A percentile compares a stretch with the other conserved stretches of the same genome.
phyloP scores from a whole-genome alignment of 768 basidiomycete species.

The Leccinum broughii region DNA sequence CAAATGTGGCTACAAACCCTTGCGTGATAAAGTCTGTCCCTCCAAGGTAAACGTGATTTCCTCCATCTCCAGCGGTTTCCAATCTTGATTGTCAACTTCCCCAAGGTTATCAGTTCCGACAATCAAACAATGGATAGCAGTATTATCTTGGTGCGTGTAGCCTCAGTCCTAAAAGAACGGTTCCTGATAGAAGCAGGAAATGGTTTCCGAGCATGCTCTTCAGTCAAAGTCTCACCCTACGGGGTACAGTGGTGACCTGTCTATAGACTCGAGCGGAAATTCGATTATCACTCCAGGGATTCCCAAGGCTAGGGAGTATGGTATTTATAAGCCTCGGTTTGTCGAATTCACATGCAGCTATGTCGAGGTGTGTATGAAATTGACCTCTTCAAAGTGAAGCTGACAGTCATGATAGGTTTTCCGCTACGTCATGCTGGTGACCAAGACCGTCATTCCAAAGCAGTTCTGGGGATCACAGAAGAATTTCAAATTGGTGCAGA shows the following conservation, averaged over 20 bases:
- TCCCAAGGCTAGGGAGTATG: slow-evolving; percentile 48
- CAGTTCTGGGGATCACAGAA: slow-evolving; percentile 73
- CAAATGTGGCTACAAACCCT: slow-evolving; percentile 65
- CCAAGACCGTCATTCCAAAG: slow-evolving; percentile 69
- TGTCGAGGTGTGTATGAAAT: slow-evolving; percentile 50
- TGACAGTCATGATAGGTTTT: slow-evolving; percentile 52
- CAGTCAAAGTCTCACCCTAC: slow-evolving; percentile 56
- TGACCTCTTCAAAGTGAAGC: not conserved
- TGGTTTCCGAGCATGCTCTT: slow-evolving; percentile 69
- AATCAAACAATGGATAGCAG: slow-evolving; percentile 54
- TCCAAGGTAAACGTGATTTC: slow-evolving; percentile 55
- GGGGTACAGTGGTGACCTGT: slow-evolving; percentile 37
- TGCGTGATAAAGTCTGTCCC: slow-evolving; percentile 68
- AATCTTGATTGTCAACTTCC: not conserved
- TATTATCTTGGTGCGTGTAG: slow-evolving; percentile 55
- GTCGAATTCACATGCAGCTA: slow-evolving; percentile 71
- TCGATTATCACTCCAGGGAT: slow-evolving; percentile 46
- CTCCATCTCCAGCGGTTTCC: not conserved
- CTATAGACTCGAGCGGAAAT: slow-evolving; percentile 54
- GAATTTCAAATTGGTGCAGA: slow-evolving; percentile 64
- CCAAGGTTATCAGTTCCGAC: slow-evolving; percentile 41
- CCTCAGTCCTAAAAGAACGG: not conserved
- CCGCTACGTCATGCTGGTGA: slow-evolving; percentile 61
- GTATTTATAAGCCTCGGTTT: slow-evolving; percentile 67
- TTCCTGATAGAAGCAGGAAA: slow-evolving; percentile 50